These are phyloP conservation scores for Plasmodiophora brassicae DNA, from an alignment of 208 protist genomes.

Conservation along the genomic window DNA sequence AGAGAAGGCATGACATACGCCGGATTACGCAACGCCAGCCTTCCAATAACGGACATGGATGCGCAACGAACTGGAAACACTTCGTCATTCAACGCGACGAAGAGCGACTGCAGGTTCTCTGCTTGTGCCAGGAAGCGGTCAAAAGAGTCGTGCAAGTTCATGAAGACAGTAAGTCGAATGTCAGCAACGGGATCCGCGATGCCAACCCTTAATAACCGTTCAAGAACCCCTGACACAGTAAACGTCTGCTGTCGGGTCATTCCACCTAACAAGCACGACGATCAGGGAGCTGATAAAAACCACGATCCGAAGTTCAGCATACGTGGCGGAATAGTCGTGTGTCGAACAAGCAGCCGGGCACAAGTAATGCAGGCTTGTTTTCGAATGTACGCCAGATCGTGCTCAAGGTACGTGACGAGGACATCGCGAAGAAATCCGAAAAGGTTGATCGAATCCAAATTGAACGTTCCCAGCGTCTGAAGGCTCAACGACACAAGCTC, in stretches of 20 bases:
- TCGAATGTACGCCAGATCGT: constrained; percentile 25
- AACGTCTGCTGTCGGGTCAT: constrained; percentile 47
- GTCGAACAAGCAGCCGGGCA: constrained; percentile 27
- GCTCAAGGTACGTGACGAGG: constrained; percentile 41
- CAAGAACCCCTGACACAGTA: constrained; percentile 59
- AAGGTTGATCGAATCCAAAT: constrained; percentile 54
- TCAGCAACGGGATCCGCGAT: constrained; percentile 66
- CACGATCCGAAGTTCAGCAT: no score
- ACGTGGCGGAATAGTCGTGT: not conserved
- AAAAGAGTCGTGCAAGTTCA: constrained; percentile 62
- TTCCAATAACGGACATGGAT: constrained; percentile 70
- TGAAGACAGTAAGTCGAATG: constrained; percentile 67
- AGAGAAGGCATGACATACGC: constrained; percentile 74
- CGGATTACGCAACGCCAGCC: constrained; percentile 72
- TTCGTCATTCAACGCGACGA: constrained; percentile 81
- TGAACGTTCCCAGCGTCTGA: constrained; percentile 66
- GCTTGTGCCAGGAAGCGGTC: constrained; percentile 73
- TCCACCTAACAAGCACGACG: no score
- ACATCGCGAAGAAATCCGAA: constrained; percentile 35
- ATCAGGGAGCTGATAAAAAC: no score
- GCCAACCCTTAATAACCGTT: constrained; percentile 67
- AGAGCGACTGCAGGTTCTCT: constrained; percentile 71
- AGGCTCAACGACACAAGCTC: constrained; percentile 56
- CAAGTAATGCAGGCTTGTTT: constrained; percentile 41
- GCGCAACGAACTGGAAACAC: constrained; percentile 69